Conservation (phyloP, 768 basidiomycete species). For the Glaciozyma antarctica region DNA sequence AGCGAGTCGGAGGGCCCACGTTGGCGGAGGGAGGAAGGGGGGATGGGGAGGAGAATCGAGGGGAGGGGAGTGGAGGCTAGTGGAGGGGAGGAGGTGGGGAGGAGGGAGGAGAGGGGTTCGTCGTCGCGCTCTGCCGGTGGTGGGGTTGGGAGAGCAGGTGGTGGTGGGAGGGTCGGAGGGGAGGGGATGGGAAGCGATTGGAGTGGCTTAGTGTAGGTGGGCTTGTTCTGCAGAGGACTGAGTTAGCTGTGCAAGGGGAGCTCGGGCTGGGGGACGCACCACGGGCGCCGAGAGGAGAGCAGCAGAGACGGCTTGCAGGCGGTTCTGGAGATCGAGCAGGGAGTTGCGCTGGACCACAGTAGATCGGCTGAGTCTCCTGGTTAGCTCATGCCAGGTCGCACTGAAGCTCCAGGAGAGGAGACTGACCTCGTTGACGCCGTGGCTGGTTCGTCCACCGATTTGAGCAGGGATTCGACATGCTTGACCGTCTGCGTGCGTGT, state of each 20-base stretch:
- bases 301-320: too few relatives aligned
- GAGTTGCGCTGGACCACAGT: too few relatives aligned
- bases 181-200: background rate
- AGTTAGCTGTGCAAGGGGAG: too few relatives aligned
- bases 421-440: background rate
- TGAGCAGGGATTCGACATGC: slow-evolving; percentile 10
- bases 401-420: background rate
- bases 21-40: background rate
- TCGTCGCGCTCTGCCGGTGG: background rate
- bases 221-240: too few relatives aligned
- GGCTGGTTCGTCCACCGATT: background rate
- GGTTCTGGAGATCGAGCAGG: too few relatives aligned
- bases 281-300: too few relatives aligned
- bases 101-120: slow-evolving; percentile 1
- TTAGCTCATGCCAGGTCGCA: too few relatives aligned
- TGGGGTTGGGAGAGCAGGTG: background rate
- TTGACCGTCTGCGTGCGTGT: slow-evolving; percentile 8
- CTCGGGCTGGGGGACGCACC: too few relatives aligned
- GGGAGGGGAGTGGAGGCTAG: background rate
- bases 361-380: too few relatives aligned
- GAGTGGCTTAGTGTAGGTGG: background rate
- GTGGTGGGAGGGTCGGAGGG: background rate
- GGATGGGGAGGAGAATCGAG: background rate
- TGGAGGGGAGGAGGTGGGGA: background rate
- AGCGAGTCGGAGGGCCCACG: background rate